These are phyloP conservation scores for Heimioporus sp. DNA, from an alignment of 768 basidiomycete species.

Conservation along the genomic window DNA sequence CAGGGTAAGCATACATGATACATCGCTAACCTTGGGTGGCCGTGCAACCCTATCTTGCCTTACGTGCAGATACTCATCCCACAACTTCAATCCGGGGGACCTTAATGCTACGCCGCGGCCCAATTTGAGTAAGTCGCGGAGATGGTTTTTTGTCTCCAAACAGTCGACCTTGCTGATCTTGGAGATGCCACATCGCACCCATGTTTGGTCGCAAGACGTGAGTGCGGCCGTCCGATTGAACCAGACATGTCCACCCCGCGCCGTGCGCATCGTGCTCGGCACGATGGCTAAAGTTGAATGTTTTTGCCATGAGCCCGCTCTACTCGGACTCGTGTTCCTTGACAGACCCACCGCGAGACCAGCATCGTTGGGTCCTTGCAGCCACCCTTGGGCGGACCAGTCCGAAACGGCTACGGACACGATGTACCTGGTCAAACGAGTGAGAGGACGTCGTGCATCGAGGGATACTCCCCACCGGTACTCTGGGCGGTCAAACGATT, in stretches of 20 bases:
- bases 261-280: constrained; percentile 88
- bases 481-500: constrained; percentile 64
- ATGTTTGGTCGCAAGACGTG: constrained; percentile 50
- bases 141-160: constrained; percentile 56
- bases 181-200: constrained; percentile 81
- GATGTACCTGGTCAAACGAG: constrained; percentile 54
- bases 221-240: background rate
- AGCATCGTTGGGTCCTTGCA: constrained; percentile 93
- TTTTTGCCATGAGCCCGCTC: constrained; percentile 56
- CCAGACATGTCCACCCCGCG: constrained; percentile 42
- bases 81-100: constrained; percentile 15
- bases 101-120: constrained; percentile 30
- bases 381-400: constrained; percentile 85
- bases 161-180: constrained; percentile 67
- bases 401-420: constrained; percentile 88
- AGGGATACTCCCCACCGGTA: constrained; percentile 58
- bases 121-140: constrained; percentile 61
- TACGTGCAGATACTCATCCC: background rate
- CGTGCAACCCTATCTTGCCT: too few species aligned
- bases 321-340: constrained; percentile 65
- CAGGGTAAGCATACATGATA: too few species aligned
- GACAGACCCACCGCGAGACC: constrained; percentile 53
- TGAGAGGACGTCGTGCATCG: background rate
- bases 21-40: too few species aligned
- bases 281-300: constrained; percentile 80